A percentile compares a stretch with the other conserved stretches of the same genome.
These are phyloP conservation scores for Hsuehochloa calcarea DNA, from an alignment of 176 grass and related monocot species.

Conservation along the genomic window DNA sequence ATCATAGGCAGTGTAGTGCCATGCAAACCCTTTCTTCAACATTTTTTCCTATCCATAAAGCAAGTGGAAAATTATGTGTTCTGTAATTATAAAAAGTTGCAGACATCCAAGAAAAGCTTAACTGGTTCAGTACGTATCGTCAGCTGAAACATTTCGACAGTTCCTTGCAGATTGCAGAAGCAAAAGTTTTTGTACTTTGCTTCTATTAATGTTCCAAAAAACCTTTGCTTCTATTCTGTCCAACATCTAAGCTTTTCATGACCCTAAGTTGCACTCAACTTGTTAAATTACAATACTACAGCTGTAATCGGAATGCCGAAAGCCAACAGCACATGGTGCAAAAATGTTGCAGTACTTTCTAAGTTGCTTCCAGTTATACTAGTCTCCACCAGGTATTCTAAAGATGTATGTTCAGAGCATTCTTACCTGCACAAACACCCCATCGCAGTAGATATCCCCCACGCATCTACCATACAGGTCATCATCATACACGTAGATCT, in stretches of 20 bases:
- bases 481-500: slow-evolving; percentile 57
- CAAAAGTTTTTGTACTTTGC: neutral
- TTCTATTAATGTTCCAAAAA: neutral
- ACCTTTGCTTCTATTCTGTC: neutral
- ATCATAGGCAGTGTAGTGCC: slow-evolving; percentile 92
- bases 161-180: neutral
- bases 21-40: slow-evolving; percentile 90
- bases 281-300: neutral
- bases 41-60: slow-evolving; percentile 63
- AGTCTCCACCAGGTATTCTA: neutral
- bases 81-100: neutral
- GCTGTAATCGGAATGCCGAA: neutral
- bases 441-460: slow-evolving; percentile 76
- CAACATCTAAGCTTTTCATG: neutral
- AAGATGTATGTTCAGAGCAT: neutral
- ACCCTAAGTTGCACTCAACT: neutral
- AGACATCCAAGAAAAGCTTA: neutral
- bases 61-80: neutral
- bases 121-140: neutral
- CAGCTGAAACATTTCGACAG: neutral
- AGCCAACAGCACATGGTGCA: slow-evolving; percentile 1
- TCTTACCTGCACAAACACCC: slow-evolving; percentile 73
- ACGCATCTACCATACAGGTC: slow-evolving; percentile 80
- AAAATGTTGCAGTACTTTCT: neutral
- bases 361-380: neutral